Evolutionary conservation across 129 eudicot genomes (phyloP).

Genomic region (Sambucus nigra): DNA sequence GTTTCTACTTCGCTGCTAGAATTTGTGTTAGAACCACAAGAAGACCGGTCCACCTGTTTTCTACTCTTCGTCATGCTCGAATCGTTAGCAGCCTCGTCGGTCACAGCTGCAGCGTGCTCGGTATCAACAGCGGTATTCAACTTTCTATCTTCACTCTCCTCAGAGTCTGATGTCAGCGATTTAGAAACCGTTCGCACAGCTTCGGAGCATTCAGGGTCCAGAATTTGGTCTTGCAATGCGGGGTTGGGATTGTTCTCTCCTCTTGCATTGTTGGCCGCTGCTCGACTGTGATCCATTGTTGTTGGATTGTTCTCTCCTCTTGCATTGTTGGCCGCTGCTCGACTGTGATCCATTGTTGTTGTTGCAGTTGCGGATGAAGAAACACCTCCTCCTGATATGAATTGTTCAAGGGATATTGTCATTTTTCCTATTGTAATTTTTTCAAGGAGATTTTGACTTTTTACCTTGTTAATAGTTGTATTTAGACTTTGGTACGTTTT

Average conservation of each 20-base stretch:
- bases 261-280: conserved; percentile 21
- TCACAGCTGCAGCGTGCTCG: conserved; percentile 26
- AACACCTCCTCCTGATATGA: too few species aligned
- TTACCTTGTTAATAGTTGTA: too few species aligned
- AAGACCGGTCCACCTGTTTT: conserved; percentile 87
- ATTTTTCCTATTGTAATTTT: too few species aligned
- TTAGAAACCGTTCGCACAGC: conserved; percentile 32
- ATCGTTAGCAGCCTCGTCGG: conserved; percentile 28
- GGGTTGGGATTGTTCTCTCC: conserved; percentile 33
- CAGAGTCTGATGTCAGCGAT: conserved; percentile 49
- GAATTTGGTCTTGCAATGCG: conserved; percentile 30
- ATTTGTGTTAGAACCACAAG: conserved; percentile 86
- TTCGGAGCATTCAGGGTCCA: conserved; percentile 37
- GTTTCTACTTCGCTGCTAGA: conserved; percentile 95
- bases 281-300: conserved; percentile 24
- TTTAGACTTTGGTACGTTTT: too few species aligned
- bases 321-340: conserved; percentile 22
- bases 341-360: conserved; percentile 16
- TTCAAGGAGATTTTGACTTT: too few species aligned
- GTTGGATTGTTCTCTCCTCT: conserved; percentile 27
- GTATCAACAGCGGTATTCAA: conserved; percentile 21
- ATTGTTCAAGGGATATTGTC: too few species aligned
- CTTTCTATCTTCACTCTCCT: conserved; percentile 32
- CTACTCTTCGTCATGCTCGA: conserved; percentile 31
- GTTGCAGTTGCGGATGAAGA: conserved; percentile 25